Base-by-base conservation (phyloP, 1,284 basidiomycete genomes). In the Hymenochaete sp. region DNA sequence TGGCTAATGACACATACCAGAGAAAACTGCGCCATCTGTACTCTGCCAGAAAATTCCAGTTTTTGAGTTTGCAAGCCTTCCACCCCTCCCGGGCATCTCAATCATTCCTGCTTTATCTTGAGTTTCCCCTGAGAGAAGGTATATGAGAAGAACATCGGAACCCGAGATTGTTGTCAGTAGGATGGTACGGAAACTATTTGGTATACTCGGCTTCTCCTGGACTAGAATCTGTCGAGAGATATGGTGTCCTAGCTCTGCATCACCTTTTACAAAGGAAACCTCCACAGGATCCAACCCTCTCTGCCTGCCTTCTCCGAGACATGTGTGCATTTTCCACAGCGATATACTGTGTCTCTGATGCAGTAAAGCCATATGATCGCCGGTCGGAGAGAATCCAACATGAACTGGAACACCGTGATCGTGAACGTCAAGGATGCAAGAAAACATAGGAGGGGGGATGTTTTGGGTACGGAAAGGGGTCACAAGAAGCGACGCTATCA, bases 401-500 rank as follows among this genome's bases (percentile, higher is more conserved):
- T 93, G 81, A 2, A 81, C 62, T 0, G 89, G 87, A 0, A 76
- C 55, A 51, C 62, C 56, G 7, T 0, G 45, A 40, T 4, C 55
- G 47, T 21, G 38, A 16, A 25, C 53, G 32, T 65, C 31, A 42
- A 96, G 72, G 45, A 76, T 71, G 57, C 74, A 72, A 0, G 91
- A 82, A 0, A 82, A 85, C 93, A 98, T 96, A 0, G 95, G 96
- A 14, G 95, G 95, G 3, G 95, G 95, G 1, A 95, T 77, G 59
- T 95, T 97, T 65, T 96, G 90, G 3, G 79, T 78, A 27, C 93
- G 76, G 71, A 98, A 98, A 3, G 95, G 88, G 0, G 95, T 98
- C 35, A 98, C 66, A 3, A 93, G 74, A 38, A 91, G 66, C n/a
- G 70, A 69, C 2, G 75, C 84, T 93, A 52, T 24, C 48, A 47